Base-by-base conservation (phyloP, 1,284 basidiomycete species). In the Sanghuangporus sanghuang region DNA sequence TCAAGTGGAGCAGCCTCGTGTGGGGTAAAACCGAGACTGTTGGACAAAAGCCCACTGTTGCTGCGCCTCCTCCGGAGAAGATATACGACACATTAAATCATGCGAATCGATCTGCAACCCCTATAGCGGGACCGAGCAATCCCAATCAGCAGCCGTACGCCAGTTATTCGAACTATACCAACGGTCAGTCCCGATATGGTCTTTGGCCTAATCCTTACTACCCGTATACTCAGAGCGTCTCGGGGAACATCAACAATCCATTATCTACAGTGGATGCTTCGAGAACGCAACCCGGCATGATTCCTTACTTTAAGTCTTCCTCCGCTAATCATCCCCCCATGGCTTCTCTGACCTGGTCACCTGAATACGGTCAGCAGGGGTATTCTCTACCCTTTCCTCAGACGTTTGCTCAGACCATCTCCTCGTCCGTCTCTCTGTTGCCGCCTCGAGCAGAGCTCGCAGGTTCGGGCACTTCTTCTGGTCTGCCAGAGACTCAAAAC, bases 1-100 rank as follows among this genome's bases (percentile, higher is more conserved):
- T 92, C 71, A 91, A 89, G 71, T 92, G 90, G 90, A 83, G 85
- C 21, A 87, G 85, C 68, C 83, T 92, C 18, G 80, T 92, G 16
- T 88, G 89, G 64, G 88, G 87, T 4, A 73, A 72, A 49, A 73
- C 70, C 7, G 77, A 77, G n/a, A 18, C 16, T 6, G 35, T 65
- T 21, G 64, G 64, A 23, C 64, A 65, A n/a, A 65, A 65, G 48
- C 64, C 64, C 3, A 39, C 50, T 36, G 64, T 62, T 23, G 59
- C 63, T 18, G 63, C 63, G n/a, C 59, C 63, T 32, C 58, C 27
- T 1, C 6, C 52, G 14, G 23, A 53, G 23, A 27, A 36, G 40
- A 2, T 35, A 18, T 44, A 40, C 21, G 18, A 6, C 52, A 32
- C 60, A 14, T 16, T 2, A 16, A 38, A 32, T 32, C 44, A 23